Percentiles rank a stretch among this genome's conserved stretches.
Evolutionary conservation across 345 rosid species (phyloP).

Genomic region (Aethionema arabicum): DNA sequence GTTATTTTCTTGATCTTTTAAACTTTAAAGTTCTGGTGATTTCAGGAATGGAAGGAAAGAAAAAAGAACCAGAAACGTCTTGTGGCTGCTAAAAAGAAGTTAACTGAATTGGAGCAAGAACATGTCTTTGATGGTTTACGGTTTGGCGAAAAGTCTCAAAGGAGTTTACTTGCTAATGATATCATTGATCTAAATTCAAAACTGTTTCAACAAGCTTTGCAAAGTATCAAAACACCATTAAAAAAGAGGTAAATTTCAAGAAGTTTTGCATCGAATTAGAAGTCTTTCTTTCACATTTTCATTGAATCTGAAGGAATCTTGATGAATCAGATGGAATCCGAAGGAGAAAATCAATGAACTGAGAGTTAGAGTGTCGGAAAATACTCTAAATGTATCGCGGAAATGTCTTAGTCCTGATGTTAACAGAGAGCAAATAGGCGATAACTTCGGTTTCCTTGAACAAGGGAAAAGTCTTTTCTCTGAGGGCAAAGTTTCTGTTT

Average conservation of each 20-base stretch:
- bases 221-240: constrained; percentile 47
- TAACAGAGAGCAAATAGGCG: constrained; percentile 42
- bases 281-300: constrained; percentile 10
- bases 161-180: constrained; percentile 62
- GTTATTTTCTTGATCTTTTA: constrained; percentile 13
- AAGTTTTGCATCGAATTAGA: constrained; percentile 2
- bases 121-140: constrained; percentile 84
- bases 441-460: constrained; percentile 44
- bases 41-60: constrained; percentile 92
- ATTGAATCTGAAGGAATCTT: constrained; percentile 24
- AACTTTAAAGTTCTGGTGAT: constrained; percentile 15
- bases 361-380: constrained; percentile 39
- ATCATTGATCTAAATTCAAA: constrained; percentile 65
- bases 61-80: constrained; percentile 70
- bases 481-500: constrained; percentile 61
- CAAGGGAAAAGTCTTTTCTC: constrained; percentile 53
- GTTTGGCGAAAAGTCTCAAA: constrained; percentile 72
- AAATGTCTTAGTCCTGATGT: constrained; percentile 41
- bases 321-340: constrained; percentile 49
- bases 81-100: constrained; percentile 82
- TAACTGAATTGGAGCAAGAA: constrained; percentile 75
- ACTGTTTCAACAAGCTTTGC: constrained; percentile 74
- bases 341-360: constrained; percentile 43
- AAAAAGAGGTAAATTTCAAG: constrained; percentile 53
- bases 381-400: constrained; percentile 46